These are phyloP conservation scores for Epichloe sp. DNA, from an alignment of 2,329 filamentous ascomycete genomes.

Conservation along the genomic window DNA sequence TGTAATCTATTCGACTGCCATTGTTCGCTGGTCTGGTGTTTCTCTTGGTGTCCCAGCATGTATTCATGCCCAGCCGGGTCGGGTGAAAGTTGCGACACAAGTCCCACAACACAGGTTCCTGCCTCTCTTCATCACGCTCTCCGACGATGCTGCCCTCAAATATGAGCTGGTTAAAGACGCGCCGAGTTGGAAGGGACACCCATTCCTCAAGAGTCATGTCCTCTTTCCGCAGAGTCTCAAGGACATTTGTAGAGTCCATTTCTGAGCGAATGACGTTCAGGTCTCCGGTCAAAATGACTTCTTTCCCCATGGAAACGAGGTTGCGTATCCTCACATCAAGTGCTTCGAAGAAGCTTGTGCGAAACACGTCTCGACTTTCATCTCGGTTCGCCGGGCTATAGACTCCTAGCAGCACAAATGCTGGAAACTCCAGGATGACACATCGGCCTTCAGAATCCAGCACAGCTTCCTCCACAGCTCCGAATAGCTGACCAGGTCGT, in stretches of 20 bases:
- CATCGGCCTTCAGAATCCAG: slow-evolving; percentile 89
- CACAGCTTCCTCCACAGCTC: slow-evolving; percentile 50
- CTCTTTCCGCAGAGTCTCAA: slow-evolving; percentile 59
- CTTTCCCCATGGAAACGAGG: slow-evolving; percentile 64
- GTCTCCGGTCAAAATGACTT: slow-evolving; percentile 76
- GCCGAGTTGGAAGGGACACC: slow-evolving; percentile 55
- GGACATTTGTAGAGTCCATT: slow-evolving; percentile 63
- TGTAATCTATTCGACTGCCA: slow-evolving; percentile 85
- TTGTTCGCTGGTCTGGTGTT: slow-evolving; percentile 95
- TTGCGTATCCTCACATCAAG: slow-evolving; percentile 80
- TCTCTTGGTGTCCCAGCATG: slow-evolving; percentile 89
- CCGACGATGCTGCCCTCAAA: slow-evolving; percentile 57
- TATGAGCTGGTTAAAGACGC: slow-evolving; percentile 77
- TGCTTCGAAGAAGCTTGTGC: slow-evolving; percentile 64
- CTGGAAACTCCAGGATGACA: slow-evolving; percentile 82
- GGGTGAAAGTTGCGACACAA: slow-evolving; percentile 73
- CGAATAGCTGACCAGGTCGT: slow-evolving; percentile 49
- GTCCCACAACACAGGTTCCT: slow-evolving; percentile 67
- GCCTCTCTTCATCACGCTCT: slow-evolving; percentile 53
- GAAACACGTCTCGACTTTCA: slow-evolving; percentile 70
- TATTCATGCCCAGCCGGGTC: slow-evolving; percentile 78
- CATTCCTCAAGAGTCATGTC: slow-evolving; percentile 58
- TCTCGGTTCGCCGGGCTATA: slow-evolving; percentile 88
- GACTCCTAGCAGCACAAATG: slow-evolving; percentile 84
- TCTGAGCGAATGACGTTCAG: slow-evolving; percentile 63